Evolutionary conservation across 192 early-diverging fungal genomes (phyloP).

Genomic region (Linnemannia elongata): DNA sequence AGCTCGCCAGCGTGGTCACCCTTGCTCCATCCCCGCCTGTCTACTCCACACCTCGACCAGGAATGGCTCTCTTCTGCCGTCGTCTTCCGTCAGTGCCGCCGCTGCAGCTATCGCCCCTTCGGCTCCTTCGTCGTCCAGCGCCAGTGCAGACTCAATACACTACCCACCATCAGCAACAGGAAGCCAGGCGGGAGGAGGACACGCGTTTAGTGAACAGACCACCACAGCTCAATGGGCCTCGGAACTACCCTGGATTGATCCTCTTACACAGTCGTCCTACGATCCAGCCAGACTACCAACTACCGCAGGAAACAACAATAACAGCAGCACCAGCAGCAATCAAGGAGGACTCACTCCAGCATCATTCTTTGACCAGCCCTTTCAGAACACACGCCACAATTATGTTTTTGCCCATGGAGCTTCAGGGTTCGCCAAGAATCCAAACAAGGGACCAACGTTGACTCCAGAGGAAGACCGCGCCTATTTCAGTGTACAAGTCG

Average conservation of each 20-base stretch:
- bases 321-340: neutral
- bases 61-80: slow-evolving; percentile 8
- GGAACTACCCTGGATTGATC: slow-evolving; percentile 54
- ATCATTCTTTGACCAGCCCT: slow-evolving; percentile 50
- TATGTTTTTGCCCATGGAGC: slow-evolving; percentile 64
- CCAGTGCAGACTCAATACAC: slow-evolving; percentile 6
- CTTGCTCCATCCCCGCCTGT: slow-evolving; percentile 1
- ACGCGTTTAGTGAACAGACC: slow-evolving; percentile 31
- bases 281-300: slow-evolving; percentile 25
- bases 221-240: slow-evolving; percentile 26
- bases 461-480: slow-evolving; percentile 60
- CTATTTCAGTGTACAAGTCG: slow-evolving; percentile 78
- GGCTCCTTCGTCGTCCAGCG: slow-evolving; percentile 1
- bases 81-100: neutral
- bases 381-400: slow-evolving; percentile 55
- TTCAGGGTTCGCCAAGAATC: slow-evolving; percentile 64
- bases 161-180: neutral
- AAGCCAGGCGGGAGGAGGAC: slow-evolving; percentile 10
- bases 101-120: slow-evolving; percentile 10
- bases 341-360: neutral
- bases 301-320: slow-evolving; percentile 6
- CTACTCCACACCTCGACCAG: slow-evolving; percentile 32
- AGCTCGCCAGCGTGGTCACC: slow-evolving; percentile 22
- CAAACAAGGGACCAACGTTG: slow-evolving; percentile 44
- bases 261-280: slow-evolving; percentile 21